A percentile compares a stretch with the other conserved stretches of the same genome.
These are phyloP conservation scores for Saccharomycopsis synnaedendra DNA, from an alignment of 805 yeast genomes.

Conservation along the genomic window DNA sequence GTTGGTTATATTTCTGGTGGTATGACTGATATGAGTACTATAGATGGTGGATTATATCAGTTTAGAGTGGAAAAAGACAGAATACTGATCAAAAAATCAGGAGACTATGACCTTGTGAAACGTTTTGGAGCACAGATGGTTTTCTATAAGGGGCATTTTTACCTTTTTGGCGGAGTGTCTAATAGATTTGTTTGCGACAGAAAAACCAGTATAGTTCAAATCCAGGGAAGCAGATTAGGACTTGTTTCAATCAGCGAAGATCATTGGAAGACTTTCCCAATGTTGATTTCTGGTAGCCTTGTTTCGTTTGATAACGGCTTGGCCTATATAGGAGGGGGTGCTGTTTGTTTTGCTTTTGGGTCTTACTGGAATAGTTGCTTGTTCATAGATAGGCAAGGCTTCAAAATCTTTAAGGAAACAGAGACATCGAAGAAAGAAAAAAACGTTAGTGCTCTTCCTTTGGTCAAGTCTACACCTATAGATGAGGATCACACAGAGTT, in stretches of 20 bases:
- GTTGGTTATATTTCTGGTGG: conserved; percentile 34
- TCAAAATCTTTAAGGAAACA: too few relatives aligned
- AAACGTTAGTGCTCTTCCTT: too few relatives aligned
- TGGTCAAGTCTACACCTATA: too few relatives aligned
- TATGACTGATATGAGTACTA: conserved; percentile 17
- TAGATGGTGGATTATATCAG: conserved; percentile 22
- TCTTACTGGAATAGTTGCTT: conserved; percentile 32
- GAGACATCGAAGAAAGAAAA: too few relatives aligned
- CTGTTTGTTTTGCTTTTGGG: conserved; percentile 77
- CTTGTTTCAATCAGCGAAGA: conserved; percentile 8
- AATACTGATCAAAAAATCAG: conserved; percentile 13
- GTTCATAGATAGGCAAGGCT: not conserved
- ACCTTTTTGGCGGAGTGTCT: conserved; percentile 51
- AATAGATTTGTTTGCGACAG: conserved; percentile 25
- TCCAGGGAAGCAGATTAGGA: not conserved
- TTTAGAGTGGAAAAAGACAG: conserved; percentile 13
- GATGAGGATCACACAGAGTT: too few relatives aligned
- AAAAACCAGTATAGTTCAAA: conserved; percentile 25
- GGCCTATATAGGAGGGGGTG: conserved; percentile 52
- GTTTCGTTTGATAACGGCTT: conserved; percentile 16
- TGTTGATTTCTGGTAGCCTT: conserved; percentile 45
- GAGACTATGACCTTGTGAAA: conserved; percentile 24
- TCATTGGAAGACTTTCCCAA: conserved; percentile 32
- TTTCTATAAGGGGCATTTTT: conserved; percentile 23
- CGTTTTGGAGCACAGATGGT: conserved; percentile 39